phyloP scores from a whole-genome alignment of 2,329 filamentous ascomycete genomes.

The Diplocarpon rosae region DNA sequence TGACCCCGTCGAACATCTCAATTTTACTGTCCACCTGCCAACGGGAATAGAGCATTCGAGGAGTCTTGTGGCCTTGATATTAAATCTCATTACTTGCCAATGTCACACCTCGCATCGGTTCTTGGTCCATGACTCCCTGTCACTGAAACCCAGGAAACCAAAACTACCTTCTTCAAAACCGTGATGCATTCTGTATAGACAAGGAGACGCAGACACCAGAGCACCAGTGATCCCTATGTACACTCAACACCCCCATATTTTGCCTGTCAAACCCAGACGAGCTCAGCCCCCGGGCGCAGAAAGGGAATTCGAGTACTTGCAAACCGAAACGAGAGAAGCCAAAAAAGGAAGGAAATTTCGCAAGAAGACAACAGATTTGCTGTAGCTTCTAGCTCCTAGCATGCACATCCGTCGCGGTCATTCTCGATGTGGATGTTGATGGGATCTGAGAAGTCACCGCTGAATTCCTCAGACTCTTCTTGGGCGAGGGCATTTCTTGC shows the following conservation, averaged over 20 bases:
- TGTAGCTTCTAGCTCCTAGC: slow-evolving; percentile 40
- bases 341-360: too few relatives aligned
- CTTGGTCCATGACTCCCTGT: too few relatives aligned
- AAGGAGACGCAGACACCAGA: slow-evolving; percentile 22
- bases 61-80: too few relatives aligned
- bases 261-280: not conserved
- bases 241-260: slow-evolving; percentile 9
- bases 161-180: not conserved
- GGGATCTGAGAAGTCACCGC: slow-evolving; percentile 91
- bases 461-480: slow-evolving; percentile 96
- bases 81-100: too few relatives aligned
- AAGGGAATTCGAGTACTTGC: not conserved
- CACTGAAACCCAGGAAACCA: not conserved
- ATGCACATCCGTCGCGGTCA: slow-evolving; percentile 85
- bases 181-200: slow-evolving; percentile 16
- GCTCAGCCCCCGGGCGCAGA: slow-evolving; percentile 2
- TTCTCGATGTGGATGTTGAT: slow-evolving; percentile 98
- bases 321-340: too few relatives aligned
- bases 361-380: not conserved
- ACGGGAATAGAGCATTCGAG: too few relatives aligned
- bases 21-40: too few relatives aligned
- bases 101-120: too few relatives aligned
- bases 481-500: slow-evolving; percentile 90
- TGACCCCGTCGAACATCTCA: too few relatives aligned
- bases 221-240: slow-evolving; percentile 27